Evolutionary conservation across 352 stramenopile genomes (phyloP), one percentile per base, ranked within the genome.

Genomic region (Pythium brassicae): DNA sequence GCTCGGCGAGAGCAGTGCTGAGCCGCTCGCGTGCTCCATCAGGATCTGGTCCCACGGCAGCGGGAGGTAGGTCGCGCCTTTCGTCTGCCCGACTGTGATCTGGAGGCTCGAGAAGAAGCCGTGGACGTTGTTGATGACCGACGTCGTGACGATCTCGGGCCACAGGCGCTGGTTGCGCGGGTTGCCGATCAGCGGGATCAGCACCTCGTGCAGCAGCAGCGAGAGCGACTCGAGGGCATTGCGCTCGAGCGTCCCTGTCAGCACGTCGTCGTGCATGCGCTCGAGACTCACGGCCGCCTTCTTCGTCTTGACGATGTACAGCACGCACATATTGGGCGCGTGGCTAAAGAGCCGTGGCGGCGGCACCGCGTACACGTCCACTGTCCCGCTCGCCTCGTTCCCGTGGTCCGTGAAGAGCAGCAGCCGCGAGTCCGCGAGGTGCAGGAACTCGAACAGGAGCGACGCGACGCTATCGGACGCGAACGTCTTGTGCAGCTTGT

Each of bases 51-150:
- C 78, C 80, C 85, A 91, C 0, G 88, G 88, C 25, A 97, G 63
- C 2, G 88, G 87, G 22, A 97, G 68, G 61, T 81, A 93, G 27
- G 88, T 95, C 4, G 73, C 75, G 0, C 88, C 88, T 26, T 86
- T 74, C 17, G 88, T 92, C 57, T 95, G 85, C 2, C 88, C 88
- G 12, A 93, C 68, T 0, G 82, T 95, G 67, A 97, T 97, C 67
- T 96, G 85, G 10, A 97, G 44, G 34, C 76, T 93, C 9, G 81
- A 89, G 53, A 86, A 90, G 63, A 93, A 93, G 34, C 74, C 71
- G 50, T 92, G 78, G 2, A 90, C 65, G 40, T 91, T 90, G 65
- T 72, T 81, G 42, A 91, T 73, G 40, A 94, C 73, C 22, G 81
- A 91, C 9, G 77, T 76, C 4, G 83, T 82, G 42, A 91, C 83